Base-by-base conservation (phyloP, 768 basidiomycete species). In the Suillus decipiens region DNA sequence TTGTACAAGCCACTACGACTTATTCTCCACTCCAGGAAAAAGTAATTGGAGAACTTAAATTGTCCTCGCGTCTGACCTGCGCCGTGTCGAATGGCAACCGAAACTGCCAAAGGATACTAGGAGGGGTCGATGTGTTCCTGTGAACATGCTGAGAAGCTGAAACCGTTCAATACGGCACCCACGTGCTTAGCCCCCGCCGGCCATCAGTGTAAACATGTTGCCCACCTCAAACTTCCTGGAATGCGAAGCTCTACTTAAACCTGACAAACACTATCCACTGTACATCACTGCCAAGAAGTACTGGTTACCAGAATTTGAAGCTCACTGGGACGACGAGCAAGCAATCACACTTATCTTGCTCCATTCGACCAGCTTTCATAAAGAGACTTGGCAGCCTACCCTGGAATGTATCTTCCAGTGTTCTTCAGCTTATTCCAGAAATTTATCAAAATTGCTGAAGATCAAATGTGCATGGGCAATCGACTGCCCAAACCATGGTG, bases 401-500 rank as follows among this genome's bases (percentile, higher is more conserved):
- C 66, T 90, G 15, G 77, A 79, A 28, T 76, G 75, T 15, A 66
- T 90, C 28, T 84, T 88, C 57, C 0, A 70, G 77, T 43, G 2
- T 67, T n/a, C 59, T 61, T 5, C 28, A 34, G 19, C 19, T n/a
- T n/a, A 43, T 33, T 48, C 10, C 19, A 14, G 11, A 31, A 33
- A 19, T 31, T 28, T 5, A 14, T 37, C 8, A 31, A 1, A n/a
- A 17, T n/a, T n/a, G 14, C 54, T 61, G 8, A 73, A 68, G 33
- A 61, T 74, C 62, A 74, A 72, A 63, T 75, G 64, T 47, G 88
- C 86, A 22, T 90, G 88, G 87, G 79, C 81, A 42, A 78, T 90
- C 65, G 89, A 90, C 63, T 88, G 88, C 69, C 89, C 89, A 3
- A 90, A 90, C 68, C 89, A 90, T 69, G 89, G 89, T 14, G 84